These are phyloP conservation scores for Nannochloris sp. DNA, from an alignment of 139 green algal genomes.

Conservation along the genomic window DNA sequence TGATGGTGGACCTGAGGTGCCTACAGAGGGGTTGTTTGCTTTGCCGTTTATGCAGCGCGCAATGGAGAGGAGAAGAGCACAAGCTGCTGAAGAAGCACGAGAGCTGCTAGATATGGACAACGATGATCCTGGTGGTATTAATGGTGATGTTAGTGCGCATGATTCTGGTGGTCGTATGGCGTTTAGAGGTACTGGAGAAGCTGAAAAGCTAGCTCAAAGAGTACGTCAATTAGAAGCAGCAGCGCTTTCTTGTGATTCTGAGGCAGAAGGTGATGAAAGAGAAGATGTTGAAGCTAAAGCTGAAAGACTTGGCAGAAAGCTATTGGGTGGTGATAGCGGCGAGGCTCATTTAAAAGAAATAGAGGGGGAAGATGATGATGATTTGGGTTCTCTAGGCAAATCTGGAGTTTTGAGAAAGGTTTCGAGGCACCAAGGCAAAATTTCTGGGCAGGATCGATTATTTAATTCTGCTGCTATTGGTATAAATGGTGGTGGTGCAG, in stretches of 20 bases:
- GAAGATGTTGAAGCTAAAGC: constrained; percentile 60
- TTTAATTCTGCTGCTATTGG: not conserved
- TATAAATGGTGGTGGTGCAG: not conserved
- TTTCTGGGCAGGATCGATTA: constrained; percentile 1
- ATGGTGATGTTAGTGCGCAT: no score
- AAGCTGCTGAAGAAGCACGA: constrained; percentile 25
- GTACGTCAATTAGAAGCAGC: constrained; percentile 7
- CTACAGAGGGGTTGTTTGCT: constrained; percentile 69
- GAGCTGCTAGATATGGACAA: constrained; percentile 17
- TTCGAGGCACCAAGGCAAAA: not conserved
- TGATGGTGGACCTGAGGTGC: constrained; percentile 16
- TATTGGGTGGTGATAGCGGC: not conserved
- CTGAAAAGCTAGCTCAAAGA: not conserved
- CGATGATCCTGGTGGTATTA: not conserved
- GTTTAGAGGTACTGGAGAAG: constrained; percentile 12
- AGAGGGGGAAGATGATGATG: not conserved
- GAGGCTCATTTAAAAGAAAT: constrained; percentile 8
- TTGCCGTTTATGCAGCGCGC: constrained; percentile 91
- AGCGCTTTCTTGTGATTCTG: constrained; percentile 2
- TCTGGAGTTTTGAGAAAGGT: not conserved
- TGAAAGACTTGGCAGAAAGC: constrained; percentile 21
- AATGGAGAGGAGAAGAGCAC: constrained; percentile 39
- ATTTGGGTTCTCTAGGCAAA: no score
- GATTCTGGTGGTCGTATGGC: constrained; percentile 7
- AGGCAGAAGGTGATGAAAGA: constrained; percentile 33